These are phyloP conservation scores for Tolypocladium ovalisporum DNA, from an alignment of 2,329 filamentous ascomycete species.

Conservation along the genomic window DNA sequence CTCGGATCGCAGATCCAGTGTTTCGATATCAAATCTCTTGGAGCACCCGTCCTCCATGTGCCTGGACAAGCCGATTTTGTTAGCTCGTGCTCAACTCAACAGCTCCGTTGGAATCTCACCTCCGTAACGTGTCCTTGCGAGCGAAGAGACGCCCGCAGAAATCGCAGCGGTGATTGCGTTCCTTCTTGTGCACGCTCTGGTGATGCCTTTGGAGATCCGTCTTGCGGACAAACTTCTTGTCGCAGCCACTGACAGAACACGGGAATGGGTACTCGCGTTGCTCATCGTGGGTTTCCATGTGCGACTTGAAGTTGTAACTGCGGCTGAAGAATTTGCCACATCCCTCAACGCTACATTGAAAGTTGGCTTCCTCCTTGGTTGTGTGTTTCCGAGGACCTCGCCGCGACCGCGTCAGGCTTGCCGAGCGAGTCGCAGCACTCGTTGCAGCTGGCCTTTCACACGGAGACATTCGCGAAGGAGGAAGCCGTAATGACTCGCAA, in stretches of 20 bases:
- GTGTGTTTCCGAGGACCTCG: conserved; percentile 39
- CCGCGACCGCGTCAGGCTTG: not conserved
- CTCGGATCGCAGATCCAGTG: conserved; percentile 32
- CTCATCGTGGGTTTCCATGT: conserved; percentile 75
- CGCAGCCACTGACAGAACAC: conserved; percentile 55
- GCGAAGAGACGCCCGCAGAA: conserved; percentile 64
- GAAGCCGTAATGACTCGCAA: not conserved
- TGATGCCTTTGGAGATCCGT: conserved; percentile 61
- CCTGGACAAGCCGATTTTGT: conserved; percentile 26
- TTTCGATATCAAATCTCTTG: conserved; percentile 50
- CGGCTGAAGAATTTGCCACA: conserved; percentile 75
- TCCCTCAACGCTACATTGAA: conserved; percentile 53
- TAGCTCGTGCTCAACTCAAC: not conserved
- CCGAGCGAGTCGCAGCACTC: not conserved
- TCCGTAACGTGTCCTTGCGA: conserved; percentile 71
- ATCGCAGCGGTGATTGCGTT: conserved; percentile 58
- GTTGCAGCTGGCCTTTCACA: not conserved
- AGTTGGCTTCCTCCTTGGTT: conserved; percentile 59
- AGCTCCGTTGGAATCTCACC: conserved; percentile 35
- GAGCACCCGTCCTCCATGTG: conserved; percentile 70
- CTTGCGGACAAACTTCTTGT: conserved; percentile 69
- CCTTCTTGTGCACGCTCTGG: conserved; percentile 62
- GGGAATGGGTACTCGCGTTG: conserved; percentile 58
- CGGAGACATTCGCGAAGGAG: not conserved
- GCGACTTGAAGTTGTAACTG: conserved; percentile 78